Base-by-base conservation (phyloP, 306 rosid species). In the Acacia melanoxylon region DNA sequence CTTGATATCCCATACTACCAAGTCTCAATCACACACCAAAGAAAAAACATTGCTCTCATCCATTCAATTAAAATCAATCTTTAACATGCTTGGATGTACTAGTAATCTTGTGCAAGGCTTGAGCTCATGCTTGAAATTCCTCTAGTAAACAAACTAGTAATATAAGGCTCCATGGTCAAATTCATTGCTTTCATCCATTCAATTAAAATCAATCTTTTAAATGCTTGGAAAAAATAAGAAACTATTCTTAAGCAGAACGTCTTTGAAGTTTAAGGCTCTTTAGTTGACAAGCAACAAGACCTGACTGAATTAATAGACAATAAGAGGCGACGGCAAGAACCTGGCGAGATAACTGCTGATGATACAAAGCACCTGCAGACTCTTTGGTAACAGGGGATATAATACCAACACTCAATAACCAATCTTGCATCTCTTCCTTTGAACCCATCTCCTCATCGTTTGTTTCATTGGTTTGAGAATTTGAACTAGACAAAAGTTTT, bases 361-460 rank as follows among this genome's bases (percentile, higher is more conserved):
- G 99, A 86, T 95, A 95, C 84, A 91, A 76, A 59, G 98, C 97
- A 76, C 99, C 99, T 0, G 99, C 98, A 72, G 99, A 93, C 91
- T 93, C 99, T 88, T 93, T 95, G 13, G 99, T 95, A 74, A 95
- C 99, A 11, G 99, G 99, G 25, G 99, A 93, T 82, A 93, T 83
- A 72, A 93, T 93, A 79, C 99, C 99, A 85, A 95, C 91, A 76
- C 99, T 93, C 86, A 95, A 87, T 85, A 95, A 56, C 98, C 92
- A 95, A 79, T 95, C 98, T 82, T 93, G 99, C 85, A 95, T 92
- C 83, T 93, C 99, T 88, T 95, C 98, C 83, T 93, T 95, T 45
- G 98, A 92, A 76, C 96, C 97, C 92, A 91, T 85, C 80, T 95
- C 99, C 22, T 95, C 99, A 42, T 95, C 97, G 40, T 80, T 87